Evolutionary conservation across 2,329 filamentous ascomycete genomes (phyloP).

Genomic region (Stachybotrys chlorohalonatus): DNA sequence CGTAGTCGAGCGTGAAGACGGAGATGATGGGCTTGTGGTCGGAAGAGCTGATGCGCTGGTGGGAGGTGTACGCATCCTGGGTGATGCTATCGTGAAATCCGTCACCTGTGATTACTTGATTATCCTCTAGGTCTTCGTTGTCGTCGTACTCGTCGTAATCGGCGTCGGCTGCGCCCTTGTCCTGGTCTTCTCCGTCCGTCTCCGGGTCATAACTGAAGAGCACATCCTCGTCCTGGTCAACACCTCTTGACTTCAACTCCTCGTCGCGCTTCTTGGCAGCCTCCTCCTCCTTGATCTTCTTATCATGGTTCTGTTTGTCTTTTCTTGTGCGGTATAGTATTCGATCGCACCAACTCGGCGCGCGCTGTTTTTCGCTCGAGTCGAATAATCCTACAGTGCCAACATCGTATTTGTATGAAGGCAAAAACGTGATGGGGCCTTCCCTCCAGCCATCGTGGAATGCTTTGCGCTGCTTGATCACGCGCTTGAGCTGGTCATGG

Average conservation of each 20-base stretch:
- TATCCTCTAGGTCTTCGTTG: constrained; percentile 32
- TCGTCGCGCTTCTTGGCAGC: constrained; percentile 65
- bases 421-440: constrained; percentile 78
- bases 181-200: constrained; percentile 48
- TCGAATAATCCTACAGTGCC: constrained; percentile 91
- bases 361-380: constrained; percentile 85
- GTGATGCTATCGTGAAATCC: constrained; percentile 45
- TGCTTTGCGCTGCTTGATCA: constrained; percentile 66
- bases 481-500: constrained; percentile 75
- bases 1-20: constrained; percentile 75
- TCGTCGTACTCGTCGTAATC: constrained; percentile 54
- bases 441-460: constrained; percentile 92
- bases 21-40: constrained; percentile 91
- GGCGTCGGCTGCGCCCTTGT: constrained; percentile 22
- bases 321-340: constrained; percentile 75
- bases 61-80: constrained; percentile 67
- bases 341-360: constrained; percentile 94
- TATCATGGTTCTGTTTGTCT: constrained; percentile 59
- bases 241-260: constrained; percentile 73
- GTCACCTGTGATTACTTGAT: constrained; percentile 47
- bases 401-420: constrained; percentile 96
- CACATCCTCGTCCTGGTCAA: constrained; percentile 75
- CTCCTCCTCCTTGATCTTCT: constrained; percentile 52
- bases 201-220: constrained; percentile 88
- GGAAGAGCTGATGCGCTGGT: constrained; percentile 83